phyloP scores from a whole-genome alignment of 1,284 basidiomycete species.

The Rhodotorula sp. region DNA sequence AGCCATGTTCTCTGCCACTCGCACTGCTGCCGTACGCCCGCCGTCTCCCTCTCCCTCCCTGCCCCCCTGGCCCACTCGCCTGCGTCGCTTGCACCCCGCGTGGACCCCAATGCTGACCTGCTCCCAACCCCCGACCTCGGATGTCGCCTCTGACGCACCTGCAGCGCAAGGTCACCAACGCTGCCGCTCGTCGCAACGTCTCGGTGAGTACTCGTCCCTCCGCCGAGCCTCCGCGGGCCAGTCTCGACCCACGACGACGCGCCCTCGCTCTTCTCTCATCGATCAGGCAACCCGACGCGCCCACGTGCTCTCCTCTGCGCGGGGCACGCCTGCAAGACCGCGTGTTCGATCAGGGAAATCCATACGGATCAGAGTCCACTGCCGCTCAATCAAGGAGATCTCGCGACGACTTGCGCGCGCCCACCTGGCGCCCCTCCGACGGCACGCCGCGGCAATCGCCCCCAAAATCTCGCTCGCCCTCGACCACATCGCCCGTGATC shows the following conservation, averaged over 20 bases:
- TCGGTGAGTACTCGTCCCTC: constrained; percentile 4
- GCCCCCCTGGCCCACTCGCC: no score
- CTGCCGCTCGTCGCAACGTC: constrained; percentile 12
- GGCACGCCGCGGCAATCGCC: no score
- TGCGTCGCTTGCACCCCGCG: neutral
- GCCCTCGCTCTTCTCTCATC: neutral
- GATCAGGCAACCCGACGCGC: neutral
- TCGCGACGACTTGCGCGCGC: no score
- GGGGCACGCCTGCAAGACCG: neutral
- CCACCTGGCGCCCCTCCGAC: no score
- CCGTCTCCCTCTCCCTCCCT: neutral
- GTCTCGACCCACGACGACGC: neutral
- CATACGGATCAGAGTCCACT: neutral
- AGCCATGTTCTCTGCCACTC: constrained; percentile 1
- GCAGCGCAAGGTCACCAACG: constrained; percentile 8
- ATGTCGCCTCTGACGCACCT: no score
- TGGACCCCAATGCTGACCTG: neutral
- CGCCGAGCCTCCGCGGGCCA: neutral
- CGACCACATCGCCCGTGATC: neutral
- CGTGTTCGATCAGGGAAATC: no score
- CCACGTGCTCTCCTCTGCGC: neutral
- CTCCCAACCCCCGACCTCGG: neutral
- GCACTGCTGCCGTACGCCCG: constrained; percentile 9
- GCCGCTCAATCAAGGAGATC: no score
- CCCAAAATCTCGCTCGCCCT: no score